These are phyloP conservation scores for Gryganskiella cystojenkinii DNA, from an alignment of 192 early-diverging fungal genomes.

Conservation along the genomic window DNA sequence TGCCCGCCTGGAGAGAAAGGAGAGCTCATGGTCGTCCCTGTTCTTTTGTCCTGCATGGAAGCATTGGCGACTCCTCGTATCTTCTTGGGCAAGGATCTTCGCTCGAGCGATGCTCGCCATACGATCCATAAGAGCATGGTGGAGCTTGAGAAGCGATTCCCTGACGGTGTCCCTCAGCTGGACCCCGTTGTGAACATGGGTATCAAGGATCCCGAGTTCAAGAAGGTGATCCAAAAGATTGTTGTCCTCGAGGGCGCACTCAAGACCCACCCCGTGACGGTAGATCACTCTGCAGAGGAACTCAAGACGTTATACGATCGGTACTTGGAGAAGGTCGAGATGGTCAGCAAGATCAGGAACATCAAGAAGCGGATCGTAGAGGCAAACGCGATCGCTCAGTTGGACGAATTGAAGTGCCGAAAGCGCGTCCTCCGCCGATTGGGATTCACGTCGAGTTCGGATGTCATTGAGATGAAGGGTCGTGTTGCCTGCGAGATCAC, in stretches of 20 bases:
- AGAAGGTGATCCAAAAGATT: slow-evolving; percentile 80
- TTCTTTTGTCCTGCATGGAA: slow-evolving; percentile 77
- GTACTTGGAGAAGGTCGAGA: slow-evolving; percentile 75
- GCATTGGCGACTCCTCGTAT: slow-evolving; percentile 81
- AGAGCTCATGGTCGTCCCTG: slow-evolving; percentile 73
- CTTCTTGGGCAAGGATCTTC: slow-evolving; percentile 77
- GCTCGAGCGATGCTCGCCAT: slow-evolving; percentile 61
- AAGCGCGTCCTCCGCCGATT: slow-evolving; percentile 92
- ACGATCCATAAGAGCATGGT: slow-evolving; percentile 73
- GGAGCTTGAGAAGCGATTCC: slow-evolving; percentile 79
- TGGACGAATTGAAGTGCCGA: slow-evolving; percentile 93
- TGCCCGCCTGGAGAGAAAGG: slow-evolving; percentile 64
- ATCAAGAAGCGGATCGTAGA: slow-evolving; percentile 78
- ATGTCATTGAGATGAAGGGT: slow-evolving; percentile 97
- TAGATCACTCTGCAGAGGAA: slow-evolving; percentile 44
- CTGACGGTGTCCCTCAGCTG: slow-evolving; percentile 81
- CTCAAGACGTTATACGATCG: slow-evolving; percentile 67
- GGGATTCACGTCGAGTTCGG: slow-evolving; percentile 82
- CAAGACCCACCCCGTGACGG: slow-evolving; percentile 67
- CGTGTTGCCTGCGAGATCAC: slow-evolving; percentile 98
- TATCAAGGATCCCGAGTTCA: slow-evolving; percentile 83
- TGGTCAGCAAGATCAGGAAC: slow-evolving; percentile 69
- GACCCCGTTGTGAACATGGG: slow-evolving; percentile 92
- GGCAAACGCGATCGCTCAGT: slow-evolving; percentile 85
- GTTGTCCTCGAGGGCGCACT: slow-evolving; percentile 77